A percentile compares a stretch with the other conserved stretches of the same genome.
phyloP scores from a whole-genome alignment of 257 asterid genomes.

The Nemophila menziesii region DNA sequence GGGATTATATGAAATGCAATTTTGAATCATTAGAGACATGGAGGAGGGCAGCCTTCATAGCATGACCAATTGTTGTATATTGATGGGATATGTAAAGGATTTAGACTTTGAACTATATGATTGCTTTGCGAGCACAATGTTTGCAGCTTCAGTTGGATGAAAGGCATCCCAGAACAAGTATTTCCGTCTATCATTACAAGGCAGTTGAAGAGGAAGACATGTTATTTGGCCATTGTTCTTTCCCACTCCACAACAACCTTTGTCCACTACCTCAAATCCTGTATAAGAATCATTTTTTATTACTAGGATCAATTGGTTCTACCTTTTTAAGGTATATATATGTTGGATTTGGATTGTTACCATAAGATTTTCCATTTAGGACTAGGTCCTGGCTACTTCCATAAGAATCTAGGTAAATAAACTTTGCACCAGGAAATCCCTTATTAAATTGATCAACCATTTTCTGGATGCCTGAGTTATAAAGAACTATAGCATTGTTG shows the following conservation, averaged over 20 bases:
- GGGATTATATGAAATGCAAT: too few species aligned
- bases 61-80: conserved; percentile 58
- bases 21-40: too few species aligned
- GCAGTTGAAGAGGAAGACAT: conserved; percentile 66
- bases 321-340: not conserved
- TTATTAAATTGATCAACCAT: conserved; percentile 49
- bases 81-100: conserved; percentile 60
- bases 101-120: conserved; percentile 48
- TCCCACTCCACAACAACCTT: conserved; percentile 89
- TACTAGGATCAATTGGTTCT: too few species aligned
- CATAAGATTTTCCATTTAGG: conserved; percentile 52
- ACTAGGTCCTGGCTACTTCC: conserved; percentile 49
- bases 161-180: conserved; percentile 86
- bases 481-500: conserved; percentile 55
- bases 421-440: conserved; percentile 60
- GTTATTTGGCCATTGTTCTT: conserved; percentile 82
- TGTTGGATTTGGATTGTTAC: conserved; percentile 18
- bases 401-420: conserved; percentile 62
- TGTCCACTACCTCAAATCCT: conserved; percentile 77
- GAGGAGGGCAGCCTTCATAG: too few species aligned
- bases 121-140: conserved; percentile 62
- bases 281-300: not conserved
- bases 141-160: conserved; percentile 83
- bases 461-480: conserved; percentile 50
- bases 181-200: conserved; percentile 46